A percentile compares a stretch with the other conserved stretches of the same genome.
Evolutionary conservation across 305 asterid genomes (phyloP).

Genomic region (Fraxinus floribunda): DNA sequence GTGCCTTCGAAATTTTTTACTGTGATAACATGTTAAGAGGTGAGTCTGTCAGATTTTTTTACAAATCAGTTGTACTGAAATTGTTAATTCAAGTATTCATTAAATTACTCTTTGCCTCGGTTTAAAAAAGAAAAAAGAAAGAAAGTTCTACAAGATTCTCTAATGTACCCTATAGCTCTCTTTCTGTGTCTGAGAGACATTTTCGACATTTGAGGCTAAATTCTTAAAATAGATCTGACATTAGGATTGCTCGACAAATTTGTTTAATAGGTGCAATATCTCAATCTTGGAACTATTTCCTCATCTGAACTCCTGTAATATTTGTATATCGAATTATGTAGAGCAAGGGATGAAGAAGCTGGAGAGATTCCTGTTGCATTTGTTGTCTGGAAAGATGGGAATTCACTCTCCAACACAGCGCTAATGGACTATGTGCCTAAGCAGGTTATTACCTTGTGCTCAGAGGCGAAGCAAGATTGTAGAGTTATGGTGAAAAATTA

Average conservation of each 20-base stretch:
- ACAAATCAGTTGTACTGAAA: slow-evolving; percentile 41
- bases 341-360: slow-evolving; percentile 53
- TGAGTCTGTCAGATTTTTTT: background rate
- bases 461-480: too few relatives aligned
- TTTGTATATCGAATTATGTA: slow-evolving; percentile 18
- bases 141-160: too few relatives aligned
- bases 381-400: slow-evolving; percentile 44
- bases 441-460: slow-evolving; percentile 33
- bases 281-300: background rate
- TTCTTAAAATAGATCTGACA: too few relatives aligned
- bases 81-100: too few relatives aligned
- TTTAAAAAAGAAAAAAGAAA: too few relatives aligned
- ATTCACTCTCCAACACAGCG: slow-evolving; percentile 37
- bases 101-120: too few relatives aligned
- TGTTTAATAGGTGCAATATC: too few relatives aligned
- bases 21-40: background rate
- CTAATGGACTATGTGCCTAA: slow-evolving; percentile 47
- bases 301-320: background rate
- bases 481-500: too few relatives aligned
- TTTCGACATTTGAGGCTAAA: slow-evolving; percentile 3
- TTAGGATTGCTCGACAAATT: too few relatives aligned
- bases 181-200: too few relatives aligned
- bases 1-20: background rate
- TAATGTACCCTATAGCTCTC: too few relatives aligned
- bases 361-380: slow-evolving; percentile 77